Base-by-base conservation (phyloP, 345 rosid genomes). In the Camelina laxa region DNA sequence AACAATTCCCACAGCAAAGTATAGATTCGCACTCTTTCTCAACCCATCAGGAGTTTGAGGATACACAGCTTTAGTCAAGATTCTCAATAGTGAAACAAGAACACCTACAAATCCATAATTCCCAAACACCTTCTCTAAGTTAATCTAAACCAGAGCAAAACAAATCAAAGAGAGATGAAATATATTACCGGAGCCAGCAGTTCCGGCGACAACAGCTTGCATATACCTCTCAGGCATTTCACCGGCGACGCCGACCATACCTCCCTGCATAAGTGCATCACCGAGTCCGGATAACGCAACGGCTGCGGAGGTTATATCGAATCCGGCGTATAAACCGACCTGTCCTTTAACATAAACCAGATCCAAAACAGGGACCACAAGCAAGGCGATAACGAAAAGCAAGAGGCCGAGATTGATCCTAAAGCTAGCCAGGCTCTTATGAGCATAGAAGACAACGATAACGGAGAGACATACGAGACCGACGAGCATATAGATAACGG, bases 131-230 rank as follows among this genome's bases (percentile, higher is more conserved):
- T 64, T 15, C 69, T 51, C 69, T 51, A 60, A 60, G 55, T 68
- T 31, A 41, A 41, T 36, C 56, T 42, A 67, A 36, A 57, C 59
- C 36, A 22, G 4, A 65, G 13, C 41, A n/a, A n/a, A 70, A 12
- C 22, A 53, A 51, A 64, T 6, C 55, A 55, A 55, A 51, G 11
- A 16, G 36, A 41, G 8, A 55, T 19, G 65, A 47, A 17, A 54
- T 9, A 31, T n/a, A n/a, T 79, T 80, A 90, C 99, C 99, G 44
- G 98, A 95, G 67, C 88, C 97, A 42, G 94, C 98, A 59, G 99
- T 92, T 69, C 99, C 99, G 65, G 98, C 99, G 68, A 95, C 79
- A 57, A 90, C 75, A 33, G 98, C 97, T 82, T 95, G 99, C 94
- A 88, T 90, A 74, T 92, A 95, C 63, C 99, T 84, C 77, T 69